Evolutionary conservation across 2,329 filamentous ascomycete genomes (phyloP), one percentile per base, ranked within the genome.

Genomic region (Sordariomycetes sp.): DNA sequence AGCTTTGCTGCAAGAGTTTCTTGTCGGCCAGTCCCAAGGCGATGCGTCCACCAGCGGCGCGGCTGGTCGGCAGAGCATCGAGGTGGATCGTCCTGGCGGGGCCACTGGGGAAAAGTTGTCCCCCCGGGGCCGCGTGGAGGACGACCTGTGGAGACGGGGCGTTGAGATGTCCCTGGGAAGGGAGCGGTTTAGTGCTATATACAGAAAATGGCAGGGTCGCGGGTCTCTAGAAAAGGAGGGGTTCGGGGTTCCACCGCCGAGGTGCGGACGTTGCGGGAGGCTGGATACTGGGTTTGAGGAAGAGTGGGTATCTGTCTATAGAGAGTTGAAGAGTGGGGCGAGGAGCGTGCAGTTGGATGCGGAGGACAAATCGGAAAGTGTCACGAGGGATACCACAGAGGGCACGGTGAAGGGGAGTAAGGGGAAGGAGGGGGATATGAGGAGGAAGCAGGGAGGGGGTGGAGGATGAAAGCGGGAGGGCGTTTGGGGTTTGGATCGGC

Each of bases 351-450:
- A 45, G 35, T 13, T 22, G 35, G 74, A 76, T 54, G 66, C 74
- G 17, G 69, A 72, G 50, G 68, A 71, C 48, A 69, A 71, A 13
- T 32, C 53, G 8, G 48, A 32, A 24, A 22, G 17, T 20, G 48
- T 39, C 10, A 50, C 51, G 22, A 50, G 42, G 42, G 45, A 50
- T n/a, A 32, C 6, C 76, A 79, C 53, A 64, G 69, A 36, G 76
- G 72, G 60, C 72, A 71, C 35, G 70, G 79, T 35, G 82, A 82
- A 0, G 74, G 81, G 62, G 70, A 72, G 3, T 80, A 81, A 0
- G 81, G 86, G 68, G 72, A 68, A 59, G 64, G 83, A 20, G 69
- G 72, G 3, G 71, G 75, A 25, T 74, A 79, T 59, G 72, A 79
- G 63, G n/a, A 20, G 45, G 8, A 22, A 50, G 6, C 3, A 66